phyloP scores from a whole-genome alignment of 1,284 basidiomycete genomes.

The Coniophora puteana region DNA sequence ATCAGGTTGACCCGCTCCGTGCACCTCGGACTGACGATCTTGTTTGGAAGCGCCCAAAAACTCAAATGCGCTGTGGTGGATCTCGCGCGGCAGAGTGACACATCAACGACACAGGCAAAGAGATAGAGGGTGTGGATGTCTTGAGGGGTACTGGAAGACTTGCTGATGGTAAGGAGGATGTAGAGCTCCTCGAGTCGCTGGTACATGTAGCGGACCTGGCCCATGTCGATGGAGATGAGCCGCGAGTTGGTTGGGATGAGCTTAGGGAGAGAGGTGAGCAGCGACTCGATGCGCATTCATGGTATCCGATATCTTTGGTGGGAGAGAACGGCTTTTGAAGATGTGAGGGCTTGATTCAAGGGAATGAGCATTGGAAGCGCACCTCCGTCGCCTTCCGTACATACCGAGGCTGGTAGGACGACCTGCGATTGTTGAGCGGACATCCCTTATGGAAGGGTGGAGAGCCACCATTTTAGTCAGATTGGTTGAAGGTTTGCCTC shows the following conservation, averaged over 20 bases:
- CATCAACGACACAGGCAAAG: conserved; percentile 89
- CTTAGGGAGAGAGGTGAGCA: conserved; percentile 96
- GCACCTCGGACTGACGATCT: conserved; percentile 93
- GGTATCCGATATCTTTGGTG: conserved; percentile 96
- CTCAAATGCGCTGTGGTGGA: conserved; percentile 91
- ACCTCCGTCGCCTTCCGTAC: conserved; percentile 93
- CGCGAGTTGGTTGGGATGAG: conserved; percentile 96
- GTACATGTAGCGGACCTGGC: conserved; percentile 96
- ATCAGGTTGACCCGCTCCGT: conserved; percentile 90
- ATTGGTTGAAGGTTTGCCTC: background rate
- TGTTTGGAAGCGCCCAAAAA: conserved; percentile 95
- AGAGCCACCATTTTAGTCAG: conserved; percentile 1
- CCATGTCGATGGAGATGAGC: conserved; percentile 93
- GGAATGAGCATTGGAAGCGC: conserved; percentile 18
- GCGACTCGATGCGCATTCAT: conserved; percentile 88
- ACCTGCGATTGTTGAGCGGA: conserved; percentile 47
- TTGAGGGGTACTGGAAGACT: conserved; percentile 96
- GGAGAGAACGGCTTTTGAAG: conserved; percentile 80
- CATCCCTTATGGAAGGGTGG: background rate
- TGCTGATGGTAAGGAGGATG: conserved; percentile 97
- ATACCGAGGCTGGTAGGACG: conserved; percentile 91
- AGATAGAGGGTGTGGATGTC: conserved; percentile 97
- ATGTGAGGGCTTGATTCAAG: conserved; percentile 4
- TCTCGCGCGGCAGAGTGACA: conserved; percentile 85
- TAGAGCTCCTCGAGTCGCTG: conserved; percentile 98